A percentile compares a stretch with the other conserved stretches of the same genome.
These are phyloP conservation scores for Xylaria multiplex DNA, from an alignment of 2,329 filamentous ascomycete species.

Conservation along the genomic window DNA sequence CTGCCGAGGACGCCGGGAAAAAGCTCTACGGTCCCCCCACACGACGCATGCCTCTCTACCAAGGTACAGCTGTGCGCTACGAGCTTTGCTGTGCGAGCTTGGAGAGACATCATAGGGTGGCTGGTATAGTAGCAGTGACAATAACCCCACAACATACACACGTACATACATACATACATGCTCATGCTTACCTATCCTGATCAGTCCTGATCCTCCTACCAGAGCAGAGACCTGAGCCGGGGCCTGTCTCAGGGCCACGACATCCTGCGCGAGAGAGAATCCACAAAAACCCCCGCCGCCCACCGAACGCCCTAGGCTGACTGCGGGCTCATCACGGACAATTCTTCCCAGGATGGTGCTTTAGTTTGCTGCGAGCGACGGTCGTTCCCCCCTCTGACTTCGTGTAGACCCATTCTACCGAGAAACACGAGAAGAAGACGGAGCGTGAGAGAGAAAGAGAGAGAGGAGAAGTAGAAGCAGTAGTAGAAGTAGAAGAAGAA, in stretches of 20 bases:
- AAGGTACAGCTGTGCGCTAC: slow-evolving; percentile 4
- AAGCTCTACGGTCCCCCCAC: slow-evolving; percentile 25
- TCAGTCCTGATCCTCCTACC: slow-evolving; percentile 13
- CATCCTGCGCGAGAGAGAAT: slow-evolving; percentile 29
- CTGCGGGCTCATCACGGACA: slow-evolving; percentile 32
- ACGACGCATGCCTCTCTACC: slow-evolving; percentile 5
- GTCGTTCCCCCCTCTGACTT: slow-evolving; percentile 26
- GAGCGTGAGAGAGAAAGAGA: background rate
- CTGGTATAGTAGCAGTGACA: slow-evolving; percentile 3
- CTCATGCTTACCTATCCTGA: slow-evolving; percentile 7
- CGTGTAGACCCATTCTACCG: slow-evolving; percentile 6
- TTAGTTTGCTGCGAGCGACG: slow-evolving; percentile 31
- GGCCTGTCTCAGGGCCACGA: slow-evolving; percentile 21
- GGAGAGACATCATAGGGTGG: slow-evolving; percentile 15
- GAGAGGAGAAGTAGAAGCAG: background rate
- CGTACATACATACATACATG: no score
- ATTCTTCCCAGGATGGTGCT: slow-evolving; percentile 35
- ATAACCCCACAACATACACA: background rate
- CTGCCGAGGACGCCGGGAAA: slow-evolving; percentile 30
- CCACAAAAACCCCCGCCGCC: slow-evolving; percentile 38
- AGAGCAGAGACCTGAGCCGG: slow-evolving; percentile 3
- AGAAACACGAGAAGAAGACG: slow-evolving; percentile 1
- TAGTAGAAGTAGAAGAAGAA: background rate
- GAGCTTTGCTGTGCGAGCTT: slow-evolving; percentile 6
- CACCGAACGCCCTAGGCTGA: slow-evolving; percentile 31